These are phyloP conservation scores for Teunomyces stri DNA, from an alignment of 805 yeast genomes.

Conservation along the genomic window DNA sequence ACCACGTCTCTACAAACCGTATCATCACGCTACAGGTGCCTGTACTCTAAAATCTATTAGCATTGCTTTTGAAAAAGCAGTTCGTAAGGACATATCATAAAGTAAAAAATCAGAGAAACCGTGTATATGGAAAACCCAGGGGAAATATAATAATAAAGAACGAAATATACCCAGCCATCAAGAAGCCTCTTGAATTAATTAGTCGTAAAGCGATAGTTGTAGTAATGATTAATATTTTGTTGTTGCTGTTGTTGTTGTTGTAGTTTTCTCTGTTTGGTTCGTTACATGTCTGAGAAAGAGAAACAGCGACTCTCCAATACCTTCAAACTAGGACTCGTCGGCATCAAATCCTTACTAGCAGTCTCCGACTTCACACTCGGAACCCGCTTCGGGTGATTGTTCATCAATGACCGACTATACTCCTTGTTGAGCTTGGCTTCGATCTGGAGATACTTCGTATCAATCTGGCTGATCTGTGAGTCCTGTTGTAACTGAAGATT, in stretches of 20 bases:
- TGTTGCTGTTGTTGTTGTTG: background rate
- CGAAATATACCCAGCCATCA: slow-evolving; percentile 2
- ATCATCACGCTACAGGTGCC: no score
- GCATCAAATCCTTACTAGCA: slow-evolving; percentile 7
- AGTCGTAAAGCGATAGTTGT: slow-evolving; percentile 2
- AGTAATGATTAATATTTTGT: background rate
- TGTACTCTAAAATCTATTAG: background rate
- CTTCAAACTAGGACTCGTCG: slow-evolving; percentile 32
- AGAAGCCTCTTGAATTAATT: slow-evolving; percentile 1
- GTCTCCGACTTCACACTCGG: slow-evolving; percentile 4
- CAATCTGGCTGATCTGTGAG: slow-evolving; percentile 35
- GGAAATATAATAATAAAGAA: background rate
- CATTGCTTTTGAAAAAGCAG: background rate
- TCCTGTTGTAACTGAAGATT: slow-evolving; percentile 39
- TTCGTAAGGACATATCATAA: background rate
- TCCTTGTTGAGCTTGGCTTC: slow-evolving; percentile 35
- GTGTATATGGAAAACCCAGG: background rate
- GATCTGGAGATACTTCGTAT: slow-evolving; percentile 35
- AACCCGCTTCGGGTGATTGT: slow-evolving; percentile 5
- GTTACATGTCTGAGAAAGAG: slow-evolving; percentile 18
- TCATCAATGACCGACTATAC: slow-evolving; percentile 23
- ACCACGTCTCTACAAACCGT: no score
- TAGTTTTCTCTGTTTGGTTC: background rate
- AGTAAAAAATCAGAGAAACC: background rate
- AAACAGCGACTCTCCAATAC: slow-evolving; percentile 32